phyloP scores from a whole-genome alignment of 345 rosid genomes.

The Pseudoturritis turrita region DNA sequence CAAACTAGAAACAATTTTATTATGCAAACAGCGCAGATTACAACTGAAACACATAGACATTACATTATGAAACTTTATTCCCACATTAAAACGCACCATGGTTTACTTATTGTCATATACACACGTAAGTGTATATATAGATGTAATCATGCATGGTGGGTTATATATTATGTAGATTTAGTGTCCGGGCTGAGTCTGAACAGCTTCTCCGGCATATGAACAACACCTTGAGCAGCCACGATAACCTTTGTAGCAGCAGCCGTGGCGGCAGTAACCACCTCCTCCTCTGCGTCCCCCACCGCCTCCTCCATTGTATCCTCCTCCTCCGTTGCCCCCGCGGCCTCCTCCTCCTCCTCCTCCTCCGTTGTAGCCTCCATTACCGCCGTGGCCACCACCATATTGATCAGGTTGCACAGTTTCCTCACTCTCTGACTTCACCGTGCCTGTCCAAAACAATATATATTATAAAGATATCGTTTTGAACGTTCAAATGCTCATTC shows the following conservation, averaged over 20 bases:
- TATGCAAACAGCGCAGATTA: not conserved
- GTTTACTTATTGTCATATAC: not conserved
- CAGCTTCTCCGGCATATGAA: slow-evolving; percentile 18
- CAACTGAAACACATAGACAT: not conserved
- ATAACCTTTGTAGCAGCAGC: slow-evolving; percentile 15
- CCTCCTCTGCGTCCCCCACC: not conserved
- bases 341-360: slow-evolving; percentile 21
- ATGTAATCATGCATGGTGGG: not conserved
- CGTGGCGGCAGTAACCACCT: not conserved
- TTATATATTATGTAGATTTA: not conserved
- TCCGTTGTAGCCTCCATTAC: not conserved
- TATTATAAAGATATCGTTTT: not conserved
- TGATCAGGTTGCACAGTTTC: not conserved
- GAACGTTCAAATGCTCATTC: not conserved
- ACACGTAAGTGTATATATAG: not conserved
- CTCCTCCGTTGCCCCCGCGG: not conserved
- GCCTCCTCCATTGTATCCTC: not conserved
- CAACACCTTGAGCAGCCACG: slow-evolving; percentile 14
- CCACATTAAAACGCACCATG: slow-evolving; percentile 13
- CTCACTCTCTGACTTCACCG: not conserved
- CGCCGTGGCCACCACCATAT: not conserved
- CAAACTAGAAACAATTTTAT: not conserved
- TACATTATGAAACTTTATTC: slow-evolving; percentile 9
- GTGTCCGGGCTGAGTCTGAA: slow-evolving; percentile 13
- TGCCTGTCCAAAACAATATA: not conserved